Base-by-base conservation (phyloP, 2,329 filamentous ascomycete genomes). In the Seiridium unicorne region DNA sequence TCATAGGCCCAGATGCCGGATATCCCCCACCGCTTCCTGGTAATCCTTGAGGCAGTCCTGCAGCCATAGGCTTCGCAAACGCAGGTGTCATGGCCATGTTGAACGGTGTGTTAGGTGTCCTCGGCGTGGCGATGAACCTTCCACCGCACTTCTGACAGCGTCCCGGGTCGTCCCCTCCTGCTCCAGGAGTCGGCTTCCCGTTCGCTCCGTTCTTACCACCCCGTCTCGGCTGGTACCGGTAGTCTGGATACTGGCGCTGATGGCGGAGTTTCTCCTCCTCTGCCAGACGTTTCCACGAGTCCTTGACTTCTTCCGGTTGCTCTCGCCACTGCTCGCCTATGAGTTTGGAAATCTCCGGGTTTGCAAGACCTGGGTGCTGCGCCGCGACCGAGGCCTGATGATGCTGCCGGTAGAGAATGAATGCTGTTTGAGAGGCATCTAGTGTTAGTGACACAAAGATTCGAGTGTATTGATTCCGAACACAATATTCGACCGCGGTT, bases 281-380 rank as follows among this genome's bases (percentile, higher is more conserved):
- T 62, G 95, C 95, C 60, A 96, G 84, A 62, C 84, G 83, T 74
- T 95, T 96, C 95, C 95, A 99, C 73, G 89, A 84, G 64, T 88
- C 85, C 76, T 96, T 96, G 60, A 88, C 83, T 57, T 90, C 86
- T 32, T 89, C 83, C 3, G 87, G 77, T 70, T 96, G 88, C 59
- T 87, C 84, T 69, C 89, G 88, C 95, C 95, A 99, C 84, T 93
- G 89, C 73, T 92, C 87, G 57, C 94, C 94, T 67, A 98, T 96
- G 68, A 98, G 96, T 77, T 97, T 97, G 65, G 94, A 97, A 68
- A 98, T 96, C 57, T 97, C 92, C 3, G 94, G 94, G 75, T 98
- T 98, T 51, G 93, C 89, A 65, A 97, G 85, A 49, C 92, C 91
- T n/a, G 93, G 94, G 69, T 97, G 86, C 67, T 91, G 84, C 58